These are phyloP conservation scores for Citrullus amarus DNA, from an alignment of 306 rosid species.

Conservation along the genomic window DNA sequence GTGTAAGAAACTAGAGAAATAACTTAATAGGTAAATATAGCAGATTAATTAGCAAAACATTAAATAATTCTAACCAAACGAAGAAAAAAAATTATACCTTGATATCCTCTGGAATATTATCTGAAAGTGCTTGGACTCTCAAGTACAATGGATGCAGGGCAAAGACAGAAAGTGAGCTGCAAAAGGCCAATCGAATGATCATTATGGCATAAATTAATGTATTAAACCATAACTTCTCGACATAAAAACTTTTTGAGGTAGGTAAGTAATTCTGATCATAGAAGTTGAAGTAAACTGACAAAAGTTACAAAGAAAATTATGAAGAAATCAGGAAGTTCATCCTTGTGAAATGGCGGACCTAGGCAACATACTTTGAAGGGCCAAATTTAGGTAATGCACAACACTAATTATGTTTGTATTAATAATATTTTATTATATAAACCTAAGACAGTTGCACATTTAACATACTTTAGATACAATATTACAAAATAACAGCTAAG, in stretches of 20 bases:
- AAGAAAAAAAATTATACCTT: slow-evolving; percentile 32
- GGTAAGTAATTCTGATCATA: neutral
- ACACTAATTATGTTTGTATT: neutral
- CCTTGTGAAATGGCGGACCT: neutral
- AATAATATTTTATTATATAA: neutral
- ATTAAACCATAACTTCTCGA: neutral
- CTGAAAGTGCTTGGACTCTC: slow-evolving; percentile 82
- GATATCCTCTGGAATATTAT: slow-evolving; percentile 57
- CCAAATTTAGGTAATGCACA: neutral
- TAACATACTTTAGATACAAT: neutral
- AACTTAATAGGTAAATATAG: neutral
- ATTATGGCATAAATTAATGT: slow-evolving; percentile 3
- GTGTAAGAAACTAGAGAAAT: neutral
- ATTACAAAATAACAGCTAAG: neutral
- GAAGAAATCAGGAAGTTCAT: neutral
- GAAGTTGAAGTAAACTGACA: neutral
- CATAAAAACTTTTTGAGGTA: neutral
- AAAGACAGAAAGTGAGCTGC: slow-evolving; percentile 93
- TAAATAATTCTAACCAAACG: neutral
- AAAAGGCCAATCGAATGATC: neutral
- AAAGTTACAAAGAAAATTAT: neutral
- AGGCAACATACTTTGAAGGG: neutral
- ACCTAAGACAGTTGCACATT: neutral
- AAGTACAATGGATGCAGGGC: slow-evolving; percentile 93
- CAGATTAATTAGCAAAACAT: slow-evolving; percentile 15